These are phyloP conservation scores for Millerozyma acaciae DNA, from an alignment of 805 yeast genomes.

Conservation along the genomic window DNA sequence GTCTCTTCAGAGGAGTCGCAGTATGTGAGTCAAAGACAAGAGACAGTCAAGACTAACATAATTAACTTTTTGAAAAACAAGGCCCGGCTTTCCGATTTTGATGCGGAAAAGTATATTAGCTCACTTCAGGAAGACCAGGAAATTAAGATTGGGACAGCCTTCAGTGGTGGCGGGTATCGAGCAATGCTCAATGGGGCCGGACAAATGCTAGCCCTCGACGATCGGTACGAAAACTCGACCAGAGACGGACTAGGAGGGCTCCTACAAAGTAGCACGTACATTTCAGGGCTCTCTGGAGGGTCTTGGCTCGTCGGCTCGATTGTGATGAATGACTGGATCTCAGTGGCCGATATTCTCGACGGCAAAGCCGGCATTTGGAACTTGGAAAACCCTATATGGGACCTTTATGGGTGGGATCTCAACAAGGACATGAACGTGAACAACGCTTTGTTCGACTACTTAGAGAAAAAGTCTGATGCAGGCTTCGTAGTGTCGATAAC, in stretches of 20 bases:
- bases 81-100: constrained; percentile 30
- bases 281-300: constrained; percentile 41
- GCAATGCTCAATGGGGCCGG: constrained; percentile 43
- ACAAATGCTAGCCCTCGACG: constrained; percentile 37
- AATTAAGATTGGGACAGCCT: constrained; percentile 22
- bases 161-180: constrained; percentile 26
- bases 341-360: constrained; percentile 28
- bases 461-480: constrained; percentile 26
- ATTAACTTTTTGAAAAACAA: constrained; percentile 23
- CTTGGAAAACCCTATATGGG: constrained; percentile 53
- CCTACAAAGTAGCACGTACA: constrained; percentile 35
- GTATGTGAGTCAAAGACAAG: constrained; percentile 24
- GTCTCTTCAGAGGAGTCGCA: constrained; percentile 22
- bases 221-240: constrained; percentile 25
- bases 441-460: constrained; percentile 23
- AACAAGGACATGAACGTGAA: constrained; percentile 50
- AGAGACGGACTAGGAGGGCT: constrained; percentile 36
- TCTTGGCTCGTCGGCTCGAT: constrained; percentile 36
- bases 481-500: constrained; percentile 33
- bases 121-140: constrained; percentile 19
- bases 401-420: constrained; percentile 60
- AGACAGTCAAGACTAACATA: constrained; percentile 25
- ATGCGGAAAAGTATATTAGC: constrained; percentile 26
- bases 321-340: constrained; percentile 34
- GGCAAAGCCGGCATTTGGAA: constrained; percentile 55